These are phyloP conservation scores for Pyrrhoderma lamaoense DNA, from an alignment of 1,284 basidiomycete genomes.

Conservation along the genomic window DNA sequence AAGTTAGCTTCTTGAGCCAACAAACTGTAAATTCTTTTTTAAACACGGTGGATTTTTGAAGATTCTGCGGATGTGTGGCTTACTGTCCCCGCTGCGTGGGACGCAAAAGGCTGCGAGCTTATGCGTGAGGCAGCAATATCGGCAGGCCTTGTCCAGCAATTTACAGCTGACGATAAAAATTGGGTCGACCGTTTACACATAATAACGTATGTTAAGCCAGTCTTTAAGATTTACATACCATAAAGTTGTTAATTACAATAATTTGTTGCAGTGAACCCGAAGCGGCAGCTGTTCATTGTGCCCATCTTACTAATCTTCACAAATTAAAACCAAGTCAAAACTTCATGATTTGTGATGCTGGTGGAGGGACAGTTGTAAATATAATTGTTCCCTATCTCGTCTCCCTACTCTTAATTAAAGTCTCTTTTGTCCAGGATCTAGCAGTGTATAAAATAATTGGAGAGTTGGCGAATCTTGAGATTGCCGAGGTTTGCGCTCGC, in stretches of 20 bases:
- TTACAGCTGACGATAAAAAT: conserved; percentile 57
- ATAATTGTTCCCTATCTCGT: conserved; percentile 23
- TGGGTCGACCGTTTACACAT: conserved; percentile 76
- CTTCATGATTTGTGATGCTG: conserved; percentile 76
- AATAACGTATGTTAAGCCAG: conserved; percentile 47
- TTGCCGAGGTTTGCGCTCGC: conserved; percentile 77
- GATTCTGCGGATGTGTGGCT: conserved; percentile 74
- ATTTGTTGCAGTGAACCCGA: conserved; percentile 55
- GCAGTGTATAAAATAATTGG: conserved; percentile 79
- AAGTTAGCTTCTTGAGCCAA: conserved; percentile 23
- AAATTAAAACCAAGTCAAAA: conserved; percentile 69
- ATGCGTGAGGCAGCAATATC: conserved; percentile 76
- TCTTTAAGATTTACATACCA: conserved; percentile 1
- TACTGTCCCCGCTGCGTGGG: conserved; percentile 82
- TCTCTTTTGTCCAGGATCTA: conserved; percentile 37
- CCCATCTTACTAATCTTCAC: conserved; percentile 67
- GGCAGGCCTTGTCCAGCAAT: conserved; percentile 67
- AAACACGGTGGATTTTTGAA: conserved; percentile 25
- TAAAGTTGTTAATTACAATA: conserved; percentile 12
- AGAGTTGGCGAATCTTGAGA: conserved; percentile 65
- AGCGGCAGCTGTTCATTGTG: conserved; percentile 79
- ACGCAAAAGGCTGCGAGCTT: conserved; percentile 69
- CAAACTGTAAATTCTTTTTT: neutral
- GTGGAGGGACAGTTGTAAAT: conserved; percentile 69
- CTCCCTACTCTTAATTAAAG: too few relatives aligned